Conservation (phyloP, 768 basidiomycete species). For the Pisolithus albus region DNA sequence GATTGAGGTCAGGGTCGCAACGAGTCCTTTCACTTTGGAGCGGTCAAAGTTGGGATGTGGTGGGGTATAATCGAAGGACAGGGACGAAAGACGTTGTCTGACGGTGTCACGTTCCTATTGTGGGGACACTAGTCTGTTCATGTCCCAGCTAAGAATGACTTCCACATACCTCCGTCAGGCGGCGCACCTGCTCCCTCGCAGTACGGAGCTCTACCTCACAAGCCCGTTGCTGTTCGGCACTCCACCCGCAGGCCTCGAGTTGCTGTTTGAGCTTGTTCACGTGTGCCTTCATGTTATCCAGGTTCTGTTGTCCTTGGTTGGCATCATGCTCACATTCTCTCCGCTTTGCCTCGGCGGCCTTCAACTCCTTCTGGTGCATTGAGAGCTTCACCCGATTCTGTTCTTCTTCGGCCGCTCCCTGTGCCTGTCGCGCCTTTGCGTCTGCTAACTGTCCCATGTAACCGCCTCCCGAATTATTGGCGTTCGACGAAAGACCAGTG, state of each 20-base stretch:
- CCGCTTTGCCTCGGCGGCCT: slow-evolving; percentile 66
- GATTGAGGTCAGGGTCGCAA: slow-evolving; percentile 82
- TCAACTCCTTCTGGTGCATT: slow-evolving; percentile 75
- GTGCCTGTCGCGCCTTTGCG: slow-evolving; percentile 67
- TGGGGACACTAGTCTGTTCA: slow-evolving; percentile 1
- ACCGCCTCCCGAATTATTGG: slow-evolving; percentile 72
- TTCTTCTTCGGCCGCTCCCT: slow-evolving; percentile 78
- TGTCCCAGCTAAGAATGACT: neutral
- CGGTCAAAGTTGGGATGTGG: slow-evolving; percentile 81
- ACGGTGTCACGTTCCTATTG: slow-evolving; percentile 61
- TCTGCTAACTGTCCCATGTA: slow-evolving; percentile 96
- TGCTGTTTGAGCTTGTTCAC: slow-evolving; percentile 50
- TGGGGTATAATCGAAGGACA: slow-evolving; percentile 78
- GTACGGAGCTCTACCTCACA: slow-evolving; percentile 43
- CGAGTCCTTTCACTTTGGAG: slow-evolving; percentile 81
- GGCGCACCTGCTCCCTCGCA: slow-evolving; percentile 48
- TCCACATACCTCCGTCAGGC: slow-evolving; percentile 53
- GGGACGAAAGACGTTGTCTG: slow-evolving; percentile 55
- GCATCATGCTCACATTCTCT: slow-evolving; percentile 84
- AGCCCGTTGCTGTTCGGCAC: slow-evolving; percentile 61
- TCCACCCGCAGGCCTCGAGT: slow-evolving; percentile 67
- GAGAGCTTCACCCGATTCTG: slow-evolving; percentile 69
- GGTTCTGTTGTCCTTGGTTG: slow-evolving; percentile 61
- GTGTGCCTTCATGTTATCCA: slow-evolving; percentile 51
- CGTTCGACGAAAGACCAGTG: slow-evolving; percentile 75